Evolutionary conservation across 345 rosid genomes (phyloP), one percentile per base, ranked within the genome.

Genomic region (Eucalyptus fibrosa): DNA sequence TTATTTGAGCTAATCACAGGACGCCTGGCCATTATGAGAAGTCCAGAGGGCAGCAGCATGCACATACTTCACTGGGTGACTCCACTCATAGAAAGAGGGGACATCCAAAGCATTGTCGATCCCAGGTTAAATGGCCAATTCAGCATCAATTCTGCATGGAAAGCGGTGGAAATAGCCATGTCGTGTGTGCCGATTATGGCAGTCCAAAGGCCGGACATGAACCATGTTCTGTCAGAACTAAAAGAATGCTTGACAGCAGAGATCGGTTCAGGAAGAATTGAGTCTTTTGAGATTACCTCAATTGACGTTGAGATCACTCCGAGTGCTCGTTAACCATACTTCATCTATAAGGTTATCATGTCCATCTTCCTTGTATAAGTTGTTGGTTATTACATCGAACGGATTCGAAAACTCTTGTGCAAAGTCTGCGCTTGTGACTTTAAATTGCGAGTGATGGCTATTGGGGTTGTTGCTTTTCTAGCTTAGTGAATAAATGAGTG

Each of bases 1-100:
- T 91, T 95, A 40, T 59, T 95, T 10, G 94, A 95, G 92, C 49
- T 95, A 72, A 91, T 95, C 56, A 95, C 95, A 3, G 95, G 95
- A 7, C 56, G n/a, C 88, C 90, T 92, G 7, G 93, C 93, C 14
- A 83, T 94, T 10, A 89, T 92, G 86, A 90, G 90, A 88, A 91
- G 91, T 23, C 87, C 89, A 8, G 89, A 88, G 34, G 87, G 89
- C 62, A 90, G 89, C 62, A 90, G 37, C 72, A 65, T 83, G 45
- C 92, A 93, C 87, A 91, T 95, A 56, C 90, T 92, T 47, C 89
- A 89, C 1, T 94, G 96, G 94, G 94, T 92, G 62, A 88, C 50
- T 49, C 50, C 50, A 49, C 50, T 49, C 50, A 49, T 49, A 49
- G 50, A 49, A 49, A 49, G 50, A n/a, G 95, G 96, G 7, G 94